Evolutionary conservation across 192 early-diverging fungal genomes (phyloP), one percentile per base, ranked within the genome.

Genomic region (Lobulomyces angularis): DNA sequence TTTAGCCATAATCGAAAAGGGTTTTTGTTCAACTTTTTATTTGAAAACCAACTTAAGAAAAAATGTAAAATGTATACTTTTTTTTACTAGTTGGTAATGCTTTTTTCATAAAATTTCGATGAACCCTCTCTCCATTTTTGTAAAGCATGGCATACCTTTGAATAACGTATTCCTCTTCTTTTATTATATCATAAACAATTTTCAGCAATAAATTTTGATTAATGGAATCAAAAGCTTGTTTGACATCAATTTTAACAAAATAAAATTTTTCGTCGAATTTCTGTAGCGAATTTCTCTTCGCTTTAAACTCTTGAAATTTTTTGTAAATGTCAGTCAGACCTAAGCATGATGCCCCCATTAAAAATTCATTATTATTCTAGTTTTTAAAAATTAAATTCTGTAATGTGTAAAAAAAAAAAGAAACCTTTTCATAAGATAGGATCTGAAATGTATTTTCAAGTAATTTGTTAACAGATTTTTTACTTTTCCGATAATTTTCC

Each of bases 181-280:
- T 35, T 9, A 85, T 12, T 0, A 71, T 42, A 3, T 45, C 41
- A 17, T 63, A 28, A 26, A 85, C 31, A 25, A 82, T 60, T 0
- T 59, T 27, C 14, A 83, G 44, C 12, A 94, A 55, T 34, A 71
- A 74, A 21, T 41, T 56, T 40, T 88, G 90, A 5, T 75, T 59
- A 35, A 94, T 87, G n/a, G 74, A 77, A 49, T 94, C 86, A 47
- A 81, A 94, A 17, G 80, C 80, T 23, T 51, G 53, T 21, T 58
- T 62, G 30, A 94, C 75, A 50, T 94, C 90, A 6, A 86, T 66
- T 48, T 90, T 94, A 41, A 76, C 82, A 57, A 90, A 79, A 41
- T 77, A 94, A 7, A 84, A 45, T 1, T 50, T 52, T 7, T 36
- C 29, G 36, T 32, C 5, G 54, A n/a, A 12, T 29, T 29, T 35